Evolutionary conservation across 306 rosid species (phyloP).

Genomic region (Vicia faba): DNA sequence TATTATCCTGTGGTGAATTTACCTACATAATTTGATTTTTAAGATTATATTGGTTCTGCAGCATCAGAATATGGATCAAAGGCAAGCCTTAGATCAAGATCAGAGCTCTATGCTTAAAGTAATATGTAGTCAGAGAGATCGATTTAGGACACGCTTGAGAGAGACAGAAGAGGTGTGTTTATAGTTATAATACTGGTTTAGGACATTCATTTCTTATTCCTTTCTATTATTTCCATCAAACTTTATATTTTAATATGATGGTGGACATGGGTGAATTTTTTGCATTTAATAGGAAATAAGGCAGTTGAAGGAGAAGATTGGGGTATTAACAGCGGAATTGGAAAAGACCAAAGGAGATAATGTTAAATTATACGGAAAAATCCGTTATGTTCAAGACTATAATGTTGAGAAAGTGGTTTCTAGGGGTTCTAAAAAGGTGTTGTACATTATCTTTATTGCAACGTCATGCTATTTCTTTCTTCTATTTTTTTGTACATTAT

Average conservation of each 20-base stretch:
- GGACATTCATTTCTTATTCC: conserved; percentile 10
- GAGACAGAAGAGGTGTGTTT: conserved; percentile 89
- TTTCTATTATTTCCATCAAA: conserved; percentile 24
- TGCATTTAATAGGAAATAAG: conserved; percentile 70
- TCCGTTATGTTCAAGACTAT: conserved; percentile 97
- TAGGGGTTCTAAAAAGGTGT: conserved; percentile 93
- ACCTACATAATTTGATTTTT: conserved; percentile 26
- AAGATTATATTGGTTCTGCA: conserved; percentile 35
- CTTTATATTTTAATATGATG: conserved; percentile 34
- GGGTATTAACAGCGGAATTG: conserved; percentile 70
- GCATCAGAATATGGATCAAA: conserved; percentile 70
- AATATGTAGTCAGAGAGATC: conserved; percentile 92
- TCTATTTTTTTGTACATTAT: background rate
- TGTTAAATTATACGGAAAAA: conserved; percentile 96
- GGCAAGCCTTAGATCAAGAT: conserved; percentile 72
- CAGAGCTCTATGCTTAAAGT: conserved; percentile 99
- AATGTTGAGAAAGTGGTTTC: conserved; percentile 90
- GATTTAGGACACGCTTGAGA: conserved; percentile 87
- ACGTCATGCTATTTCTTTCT: conserved; percentile 12
- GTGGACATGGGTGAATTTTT: conserved; percentile 32
- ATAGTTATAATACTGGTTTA: conserved; percentile 9
- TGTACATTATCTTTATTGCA: conserved; percentile 27
- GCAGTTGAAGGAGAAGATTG: conserved; percentile 92
- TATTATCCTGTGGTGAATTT: conserved; percentile 6
- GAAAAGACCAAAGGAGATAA: conserved; percentile 93